Base-by-base conservation (phyloP, 1,139 yeast genomes). In the Blastobotrys petasosporus region DNA sequence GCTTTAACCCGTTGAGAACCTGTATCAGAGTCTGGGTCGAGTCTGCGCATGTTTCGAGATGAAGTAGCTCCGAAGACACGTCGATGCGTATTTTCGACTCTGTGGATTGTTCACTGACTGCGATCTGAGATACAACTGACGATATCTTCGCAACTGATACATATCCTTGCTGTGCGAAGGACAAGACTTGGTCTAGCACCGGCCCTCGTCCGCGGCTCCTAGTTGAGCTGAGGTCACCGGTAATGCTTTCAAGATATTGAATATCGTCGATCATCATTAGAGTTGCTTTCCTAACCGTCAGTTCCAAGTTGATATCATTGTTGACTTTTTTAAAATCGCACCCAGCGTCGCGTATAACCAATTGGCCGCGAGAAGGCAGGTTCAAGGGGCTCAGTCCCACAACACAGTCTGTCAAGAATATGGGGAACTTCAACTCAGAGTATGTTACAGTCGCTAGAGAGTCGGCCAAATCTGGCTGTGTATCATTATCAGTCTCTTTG, bases 21-120 rank as follows among this genome's bases (percentile, higher is more conserved):
- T 84, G 94, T 2, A 78, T 54, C 37, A 88, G 64, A 5, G 90
- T 78, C 57, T 85, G 83, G 0, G 81, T 74, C 0, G 96, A 86
- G 62, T 90, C 97, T 0, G 96, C 92, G 66, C 96, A 88, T 1
- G 87, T 57, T 34, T 82, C 58, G 41, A 61, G 36, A 2, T 53
- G 42, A 10, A 57, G 38, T 2, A 52, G 44, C 40, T 56, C 59
- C 15, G 52, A 47, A 2, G 50, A 43, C 12, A 54, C 31, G 1
- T 47, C 51, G 37, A 52, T 28, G 31, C 25, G 42, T 20, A 41
- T 29, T 32, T 20, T 35, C 30, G 41, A 44, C 37, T 13, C 42
- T 30, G 23, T 15, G n/a, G 28, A 16, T 12, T 29, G 32, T 5
- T 37, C 38, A 20, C 3, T 10, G 32, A 28, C 15, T 8, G 39